A percentile compares a stretch with the other conserved stretches of the same genome.
Evolutionary conservation across 345 rosid species (phyloP).

Genomic region (Sisymbrium irio): DNA sequence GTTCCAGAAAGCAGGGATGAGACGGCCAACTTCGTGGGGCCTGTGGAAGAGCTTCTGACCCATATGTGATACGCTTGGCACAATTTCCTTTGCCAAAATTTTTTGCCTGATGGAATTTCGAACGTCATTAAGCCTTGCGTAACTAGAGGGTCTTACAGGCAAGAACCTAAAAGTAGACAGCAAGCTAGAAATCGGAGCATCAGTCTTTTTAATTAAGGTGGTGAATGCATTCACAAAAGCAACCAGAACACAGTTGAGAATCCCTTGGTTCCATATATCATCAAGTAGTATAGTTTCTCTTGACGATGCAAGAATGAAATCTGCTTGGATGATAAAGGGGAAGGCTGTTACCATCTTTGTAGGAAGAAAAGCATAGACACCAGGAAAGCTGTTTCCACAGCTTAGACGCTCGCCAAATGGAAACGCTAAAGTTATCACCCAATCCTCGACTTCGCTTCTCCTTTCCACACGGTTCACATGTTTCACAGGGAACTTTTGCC

Average conservation of each 20-base stretch:
- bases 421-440: slow-evolving; percentile 71
- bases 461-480: slow-evolving; percentile 53
- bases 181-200: slow-evolving; percentile 53
- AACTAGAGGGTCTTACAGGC: slow-evolving; percentile 47
- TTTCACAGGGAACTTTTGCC: slow-evolving; percentile 63
- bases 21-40: slow-evolving; percentile 54
- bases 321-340: slow-evolving; percentile 69
- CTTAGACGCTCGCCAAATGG: slow-evolving; percentile 58
- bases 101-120: slow-evolving; percentile 42
- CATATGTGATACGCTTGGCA: slow-evolving; percentile 54
- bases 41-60: slow-evolving; percentile 61
- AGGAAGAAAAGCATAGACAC: slow-evolving; percentile 73
- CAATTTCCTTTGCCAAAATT: slow-evolving; percentile 41
- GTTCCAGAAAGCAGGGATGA: slow-evolving; percentile 58
- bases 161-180: slow-evolving; percentile 53
- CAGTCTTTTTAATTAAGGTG: slow-evolving; percentile 48
- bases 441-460: slow-evolving; percentile 66
- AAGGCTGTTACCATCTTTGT: slow-evolving; percentile 71
- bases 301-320: slow-evolving; percentile 66
- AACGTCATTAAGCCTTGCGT: slow-evolving; percentile 39
- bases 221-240: slow-evolving; percentile 64
- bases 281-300: slow-evolving; percentile 65
- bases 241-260: slow-evolving; percentile 53
- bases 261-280: slow-evolving; percentile 75
- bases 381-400: slow-evolving; percentile 50